Percentiles rank a stretch among this genome's conserved stretches.
Conservation (phyloP, 1,284 basidiomycete species). For the Porogramme epimiltina region DNA sequence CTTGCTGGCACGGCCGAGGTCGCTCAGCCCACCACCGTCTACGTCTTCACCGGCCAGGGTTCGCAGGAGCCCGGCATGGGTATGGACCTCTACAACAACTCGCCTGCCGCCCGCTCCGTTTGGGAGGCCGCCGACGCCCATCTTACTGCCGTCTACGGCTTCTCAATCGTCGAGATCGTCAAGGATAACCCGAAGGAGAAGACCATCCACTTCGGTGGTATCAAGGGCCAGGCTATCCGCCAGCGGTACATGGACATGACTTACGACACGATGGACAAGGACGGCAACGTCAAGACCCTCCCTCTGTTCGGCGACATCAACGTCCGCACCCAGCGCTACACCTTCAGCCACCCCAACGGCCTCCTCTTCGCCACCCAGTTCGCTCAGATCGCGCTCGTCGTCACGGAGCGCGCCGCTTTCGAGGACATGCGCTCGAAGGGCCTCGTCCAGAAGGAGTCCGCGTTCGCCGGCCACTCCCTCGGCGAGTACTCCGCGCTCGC, state of each 20-base stretch:
- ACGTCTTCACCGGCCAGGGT: conserved; percentile 98
- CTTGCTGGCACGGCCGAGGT: conserved; percentile 93
- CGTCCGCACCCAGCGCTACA: conserved; percentile 91
- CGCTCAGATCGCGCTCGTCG: conserved; percentile 96
- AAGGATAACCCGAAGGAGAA: conserved; percentile 97
- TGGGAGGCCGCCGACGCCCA: conserved; percentile 98
- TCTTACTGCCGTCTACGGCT: conserved; percentile 92
- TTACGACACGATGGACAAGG: conserved; percentile 95
- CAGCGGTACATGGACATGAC: conserved; percentile 99
- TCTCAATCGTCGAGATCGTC: conserved; percentile 98
- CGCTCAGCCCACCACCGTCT: conserved; percentile 89
- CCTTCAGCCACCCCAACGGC: conserved; percentile 95
- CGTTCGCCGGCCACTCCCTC: conserved; percentile 97
- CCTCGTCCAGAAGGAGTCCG: conserved; percentile 88
- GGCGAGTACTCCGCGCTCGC: conserved; percentile 98
- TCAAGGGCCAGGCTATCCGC: conserved; percentile 97
- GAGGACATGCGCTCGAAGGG: conserved; percentile 98
- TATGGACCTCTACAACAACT: conserved; percentile 96
- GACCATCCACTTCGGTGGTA: conserved; percentile 98
- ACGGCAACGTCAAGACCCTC: conserved; percentile 91
- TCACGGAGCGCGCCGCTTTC: conserved; percentile 97
- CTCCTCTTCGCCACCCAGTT: conserved; percentile 98
- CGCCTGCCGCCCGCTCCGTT: conserved; percentile 91
- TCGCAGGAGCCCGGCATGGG: conserved; percentile 99
- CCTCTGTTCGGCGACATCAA: conserved; percentile 95